Evolutionary conservation across 495 filamentous ascomycete species (phyloP).

Genomic region (Hypoxylon subgilvum): DNA sequence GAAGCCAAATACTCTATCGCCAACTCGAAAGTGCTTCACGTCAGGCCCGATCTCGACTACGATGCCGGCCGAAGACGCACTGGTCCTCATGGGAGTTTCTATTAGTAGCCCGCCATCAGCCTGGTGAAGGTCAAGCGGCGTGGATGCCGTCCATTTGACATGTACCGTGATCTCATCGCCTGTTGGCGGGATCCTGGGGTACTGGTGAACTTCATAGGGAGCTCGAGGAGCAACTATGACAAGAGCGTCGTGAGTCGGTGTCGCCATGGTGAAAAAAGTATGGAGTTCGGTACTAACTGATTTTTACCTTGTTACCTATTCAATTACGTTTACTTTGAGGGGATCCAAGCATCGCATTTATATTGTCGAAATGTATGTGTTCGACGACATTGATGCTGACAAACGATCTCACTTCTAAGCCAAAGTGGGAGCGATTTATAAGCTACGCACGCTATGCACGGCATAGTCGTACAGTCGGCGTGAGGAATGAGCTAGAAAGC

Average conservation of each 20-base stretch:
- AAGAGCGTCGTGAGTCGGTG: slow-evolving; percentile 48
- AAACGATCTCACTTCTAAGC: too few relatives aligned
- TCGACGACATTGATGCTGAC: too few relatives aligned
- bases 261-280: slow-evolving; percentile 19
- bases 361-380: too few relatives aligned
- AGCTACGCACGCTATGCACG: too few relatives aligned
- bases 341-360: too few relatives aligned
- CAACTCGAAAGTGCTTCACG: slow-evolving; percentile 46
- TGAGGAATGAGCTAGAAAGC: too few relatives aligned
- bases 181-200: slow-evolving; percentile 48
- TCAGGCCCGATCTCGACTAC: slow-evolving; percentile 51
- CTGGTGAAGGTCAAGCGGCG: slow-evolving; percentile 62
- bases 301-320: too few relatives aligned
- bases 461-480: too few relatives aligned
- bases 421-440: too few relatives aligned
- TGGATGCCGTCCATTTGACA: slow-evolving; percentile 58
- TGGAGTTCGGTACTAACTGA: not conserved
- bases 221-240: slow-evolving; percentile 44
- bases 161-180: slow-evolving; percentile 48
- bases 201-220: slow-evolving; percentile 44
- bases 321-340: too few relatives aligned
- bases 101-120: slow-evolving; percentile 57
- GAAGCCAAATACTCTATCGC: slow-evolving; percentile 59
- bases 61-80: slow-evolving; percentile 50
- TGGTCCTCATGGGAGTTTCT: slow-evolving; percentile 45